Evolutionary conservation across 192 early-diverging fungal genomes (phyloP).

Genomic region (Rhizophagus prolifer): DNA sequence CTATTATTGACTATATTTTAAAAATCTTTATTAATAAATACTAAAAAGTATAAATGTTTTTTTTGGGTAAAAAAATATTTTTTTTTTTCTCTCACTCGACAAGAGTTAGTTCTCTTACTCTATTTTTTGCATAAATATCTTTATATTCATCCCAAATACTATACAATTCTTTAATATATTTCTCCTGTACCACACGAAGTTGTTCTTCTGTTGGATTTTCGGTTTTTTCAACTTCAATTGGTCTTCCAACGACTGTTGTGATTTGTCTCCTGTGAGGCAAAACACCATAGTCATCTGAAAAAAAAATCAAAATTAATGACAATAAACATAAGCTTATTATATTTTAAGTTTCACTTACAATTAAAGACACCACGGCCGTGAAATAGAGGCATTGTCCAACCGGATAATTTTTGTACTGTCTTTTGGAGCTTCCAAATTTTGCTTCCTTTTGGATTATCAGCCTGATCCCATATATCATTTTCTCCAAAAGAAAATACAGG

Average conservation of each 20-base stretch:
- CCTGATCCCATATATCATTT: conserved; percentile 85
- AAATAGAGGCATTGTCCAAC: conserved; percentile 77
- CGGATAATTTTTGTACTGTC: conserved; percentile 63
- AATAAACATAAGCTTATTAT: too few relatives aligned
- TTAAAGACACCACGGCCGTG: conserved; percentile 87
- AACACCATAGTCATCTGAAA: conserved; percentile 51
- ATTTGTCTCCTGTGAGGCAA: conserved; percentile 51
- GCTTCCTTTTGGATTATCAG: conserved; percentile 67
- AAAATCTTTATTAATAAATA: background rate
- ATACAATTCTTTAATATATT: conserved; percentile 68
- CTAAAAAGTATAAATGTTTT: background rate
- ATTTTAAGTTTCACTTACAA: conserved; percentile 65
- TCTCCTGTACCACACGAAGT: conserved; percentile 56
- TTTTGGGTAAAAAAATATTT: background rate
- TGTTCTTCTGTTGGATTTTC: conserved; percentile 63
- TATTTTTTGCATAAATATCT: conserved; percentile 66
- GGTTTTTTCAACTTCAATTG: conserved; percentile 57
- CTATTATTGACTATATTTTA: too few relatives aligned
- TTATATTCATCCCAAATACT: conserved; percentile 68
- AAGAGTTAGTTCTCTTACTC: conserved; percentile 63
- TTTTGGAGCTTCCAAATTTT: conserved; percentile 68
- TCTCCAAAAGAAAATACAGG: conserved; percentile 95
- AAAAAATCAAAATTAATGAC: too few relatives aligned
- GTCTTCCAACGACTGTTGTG: conserved; percentile 56
- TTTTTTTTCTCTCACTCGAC: conserved; percentile 50